phyloP scores from a whole-genome alignment of 768 basidiomycete species.

The Phlebiopsis flavidoalba region DNA sequence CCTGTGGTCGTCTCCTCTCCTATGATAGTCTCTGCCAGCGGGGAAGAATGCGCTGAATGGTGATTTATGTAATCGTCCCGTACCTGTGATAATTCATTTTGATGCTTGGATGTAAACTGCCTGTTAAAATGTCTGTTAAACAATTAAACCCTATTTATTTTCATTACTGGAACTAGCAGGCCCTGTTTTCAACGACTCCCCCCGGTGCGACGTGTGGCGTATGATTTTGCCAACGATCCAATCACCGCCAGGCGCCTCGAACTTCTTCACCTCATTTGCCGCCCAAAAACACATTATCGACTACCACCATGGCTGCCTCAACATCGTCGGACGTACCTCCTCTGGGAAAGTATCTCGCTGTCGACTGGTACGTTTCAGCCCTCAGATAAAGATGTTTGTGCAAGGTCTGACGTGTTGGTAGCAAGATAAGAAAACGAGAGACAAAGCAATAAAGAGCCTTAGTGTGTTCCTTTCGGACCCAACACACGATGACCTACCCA shows the following conservation, averaged over 20 bases:
- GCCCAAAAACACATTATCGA: constrained; percentile 9
- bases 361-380: constrained; percentile 63
- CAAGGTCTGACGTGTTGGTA: constrained; percentile 1
- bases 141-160: neutral
- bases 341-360: constrained; percentile 85
- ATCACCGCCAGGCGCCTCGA: neutral
- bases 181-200: neutral
- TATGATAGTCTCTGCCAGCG: too few relatives aligned
- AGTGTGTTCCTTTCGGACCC: constrained; percentile 73
- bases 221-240: neutral
- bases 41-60: neutral
- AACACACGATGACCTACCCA: constrained; percentile 50
- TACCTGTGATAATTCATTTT: neutral
- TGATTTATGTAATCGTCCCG: neutral
- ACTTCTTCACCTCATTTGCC: neutral
- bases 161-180: neutral
- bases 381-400: neutral
- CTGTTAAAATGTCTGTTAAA: neutral
- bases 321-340: constrained; percentile 41
- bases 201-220: neutral
- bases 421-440: constrained; percentile 85
- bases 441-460: constrained; percentile 83
- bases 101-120: neutral
- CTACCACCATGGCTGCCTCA: constrained; percentile 4
- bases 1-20: neutral